Conservation (phyloP, 2,329 filamentous ascomycete species). For the Paraconiothyrium sp. region DNA sequence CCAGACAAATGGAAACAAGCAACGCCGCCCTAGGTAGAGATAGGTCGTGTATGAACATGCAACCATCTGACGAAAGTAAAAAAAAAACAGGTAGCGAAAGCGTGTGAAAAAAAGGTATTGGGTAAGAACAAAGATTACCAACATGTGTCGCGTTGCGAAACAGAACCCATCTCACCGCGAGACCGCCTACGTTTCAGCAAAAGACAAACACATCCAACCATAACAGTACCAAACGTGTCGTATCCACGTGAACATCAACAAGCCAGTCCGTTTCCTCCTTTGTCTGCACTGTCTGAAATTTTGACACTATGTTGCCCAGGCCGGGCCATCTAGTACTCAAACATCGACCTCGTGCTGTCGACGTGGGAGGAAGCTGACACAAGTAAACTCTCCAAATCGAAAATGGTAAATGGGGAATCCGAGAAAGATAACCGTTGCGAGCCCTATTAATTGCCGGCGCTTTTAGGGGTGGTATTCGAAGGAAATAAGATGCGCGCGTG, state of each 20-base stretch:
- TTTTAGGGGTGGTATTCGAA: conserved; percentile 27
- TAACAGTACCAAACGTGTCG: conserved; percentile 18
- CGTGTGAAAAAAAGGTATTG: conserved; percentile 19
- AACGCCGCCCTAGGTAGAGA: conserved; percentile 23
- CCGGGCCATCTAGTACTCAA: too few species aligned
- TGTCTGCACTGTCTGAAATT: conserved; percentile 10
- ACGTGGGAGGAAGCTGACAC: conserved; percentile 10
- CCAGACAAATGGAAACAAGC: conserved; percentile 17
- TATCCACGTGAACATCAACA: conserved; percentile 21
- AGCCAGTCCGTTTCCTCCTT: conserved; percentile 14
- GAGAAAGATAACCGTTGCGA: conserved; percentile 26
- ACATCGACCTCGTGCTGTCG: neutral
- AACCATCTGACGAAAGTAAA: conserved; percentile 19
- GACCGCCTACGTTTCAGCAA: conserved; percentile 24
- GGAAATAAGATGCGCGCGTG: conserved; percentile 31
- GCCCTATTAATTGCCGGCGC: conserved; percentile 35
- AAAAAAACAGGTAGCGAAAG: conserved; percentile 16
- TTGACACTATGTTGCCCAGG: neutral
- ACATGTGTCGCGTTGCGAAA: conserved; percentile 16
- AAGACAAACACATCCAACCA: conserved; percentile 15
- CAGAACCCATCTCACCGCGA: conserved; percentile 17
- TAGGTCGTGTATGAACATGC: conserved; percentile 15
- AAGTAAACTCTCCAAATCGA: conserved; percentile 13
- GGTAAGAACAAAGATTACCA: conserved; percentile 15
- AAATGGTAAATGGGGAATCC: conserved; percentile 15